A percentile compares a stretch with the other conserved stretches of the same genome.
Evolutionary conservation across 1,284 basidiomycete genomes (phyloP).

Genomic region (Boletus sp.): DNA sequence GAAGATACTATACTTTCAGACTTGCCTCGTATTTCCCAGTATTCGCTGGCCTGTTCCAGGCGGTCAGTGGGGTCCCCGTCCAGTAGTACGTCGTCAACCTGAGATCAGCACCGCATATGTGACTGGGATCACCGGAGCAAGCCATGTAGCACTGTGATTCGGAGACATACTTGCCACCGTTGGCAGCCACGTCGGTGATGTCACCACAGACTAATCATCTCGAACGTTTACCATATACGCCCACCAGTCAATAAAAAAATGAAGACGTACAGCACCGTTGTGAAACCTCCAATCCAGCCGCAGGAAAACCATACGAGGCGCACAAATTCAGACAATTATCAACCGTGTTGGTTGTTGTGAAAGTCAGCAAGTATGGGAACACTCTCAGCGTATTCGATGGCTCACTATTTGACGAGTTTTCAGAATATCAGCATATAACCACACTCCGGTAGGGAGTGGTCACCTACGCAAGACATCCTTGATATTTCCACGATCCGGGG

Average conservation of each 20-base stretch:
- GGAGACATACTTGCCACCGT: slow-evolving; percentile 39
- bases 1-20: neutral
- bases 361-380: slow-evolving; percentile 57
- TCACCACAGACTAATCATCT: slow-evolving; percentile 59
- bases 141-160: slow-evolving; percentile 53
- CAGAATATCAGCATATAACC: neutral
- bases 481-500: slow-evolving; percentile 58
- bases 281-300: slow-evolving; percentile 57
- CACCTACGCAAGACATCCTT: slow-evolving; percentile 62
- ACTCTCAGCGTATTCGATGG: slow-evolving; percentile 35
- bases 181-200: slow-evolving; percentile 45
- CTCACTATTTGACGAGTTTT: slow-evolving; percentile 28
- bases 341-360: slow-evolving; percentile 56
- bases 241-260: neutral
- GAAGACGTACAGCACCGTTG: slow-evolving; percentile 52
- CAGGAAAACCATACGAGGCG: slow-evolving; percentile 59
- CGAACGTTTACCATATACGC: neutral
- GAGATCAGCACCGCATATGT: slow-evolving; percentile 56
- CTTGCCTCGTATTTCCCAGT: neutral
- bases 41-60: neutral
- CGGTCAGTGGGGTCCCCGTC: slow-evolving; percentile 36
- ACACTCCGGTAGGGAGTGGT: neutral
- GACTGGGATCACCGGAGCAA: slow-evolving; percentile 63
- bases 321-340: slow-evolving; percentile 60
- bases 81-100: slow-evolving; percentile 55